Evolutionary conservation across 1,284 basidiomycete genomes (phyloP).

Genomic region (Moniliophthora roreri): DNA sequence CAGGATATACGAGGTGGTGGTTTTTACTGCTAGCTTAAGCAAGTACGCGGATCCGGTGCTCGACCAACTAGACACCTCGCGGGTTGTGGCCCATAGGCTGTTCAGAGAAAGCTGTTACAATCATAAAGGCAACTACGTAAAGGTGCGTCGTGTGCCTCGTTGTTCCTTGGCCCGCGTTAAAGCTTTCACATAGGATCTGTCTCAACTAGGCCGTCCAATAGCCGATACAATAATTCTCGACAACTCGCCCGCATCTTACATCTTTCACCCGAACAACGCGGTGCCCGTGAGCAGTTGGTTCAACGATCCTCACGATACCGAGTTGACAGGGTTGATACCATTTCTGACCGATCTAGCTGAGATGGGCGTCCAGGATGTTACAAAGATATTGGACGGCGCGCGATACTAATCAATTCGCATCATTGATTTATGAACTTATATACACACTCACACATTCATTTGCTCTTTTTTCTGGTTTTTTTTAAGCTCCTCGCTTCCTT

Average conservation of each 20-base stretch:
- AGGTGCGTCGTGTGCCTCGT: constrained; percentile 50
- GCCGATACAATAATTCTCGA: constrained; percentile 96
- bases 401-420: too few relatives aligned
- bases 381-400: too few relatives aligned
- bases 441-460: too few relatives aligned
- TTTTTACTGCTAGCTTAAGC: constrained; percentile 96
- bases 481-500: too few relatives aligned
- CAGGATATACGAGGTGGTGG: constrained; percentile 96
- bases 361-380: too few relatives aligned
- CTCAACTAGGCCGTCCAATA: constrained; percentile 92
- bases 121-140: constrained; percentile 99
- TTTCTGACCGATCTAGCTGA: constrained; percentile 85
- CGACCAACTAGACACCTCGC: constrained; percentile 93
- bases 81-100: constrained; percentile 91
- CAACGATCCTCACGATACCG: constrained; percentile 97
- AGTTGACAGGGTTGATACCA: constrained; percentile 91
- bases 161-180: constrained; percentile 10
- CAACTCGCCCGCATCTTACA: constrained; percentile 98
- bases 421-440: too few relatives aligned
- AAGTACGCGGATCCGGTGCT: constrained; percentile 99
- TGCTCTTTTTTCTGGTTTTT: too few relatives aligned
- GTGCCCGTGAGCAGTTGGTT: constrained; percentile 99
- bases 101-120: constrained; percentile 99
- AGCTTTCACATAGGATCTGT: constrained; percentile 73
- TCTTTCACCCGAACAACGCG: constrained; percentile 99